Base-by-base conservation (phyloP, 768 basidiomycete species). In the Nidula microcarpa region DNA sequence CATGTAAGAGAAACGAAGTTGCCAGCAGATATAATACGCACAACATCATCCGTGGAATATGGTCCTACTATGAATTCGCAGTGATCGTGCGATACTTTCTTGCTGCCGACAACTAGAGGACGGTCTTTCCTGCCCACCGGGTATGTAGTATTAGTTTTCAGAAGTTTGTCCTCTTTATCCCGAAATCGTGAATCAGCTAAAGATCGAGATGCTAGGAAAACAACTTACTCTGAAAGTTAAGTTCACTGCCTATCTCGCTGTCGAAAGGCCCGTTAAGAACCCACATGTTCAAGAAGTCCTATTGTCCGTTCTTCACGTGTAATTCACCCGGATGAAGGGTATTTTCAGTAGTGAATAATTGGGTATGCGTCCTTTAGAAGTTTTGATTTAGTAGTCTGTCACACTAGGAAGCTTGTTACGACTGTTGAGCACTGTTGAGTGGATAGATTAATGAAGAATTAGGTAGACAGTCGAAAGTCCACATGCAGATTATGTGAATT, bases 21-120 rank as follows among this genome's bases (percentile, higher is more conserved):
- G 14, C 14, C n/a, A 37, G 44, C 11, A n/a, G 14, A 52, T n/a
- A 55, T 6, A 16, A 54, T 43, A 35, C 85, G 54, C 61, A 89
- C 89, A 54, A 76, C 74, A 53, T 88, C 76, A 37, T 82, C 79
- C 11, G 62, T 57, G 1, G 78, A 67, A 51, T 75, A 86, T 3
- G 68, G 56, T 1, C 75, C 84, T 3, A 91, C 83, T 5, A 69
- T 67, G 52, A 91, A 79, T 47, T 74, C 66, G 47, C 80, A 82
- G 56, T 88, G 84, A 17, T 80, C 70, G 32, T 76, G 74, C 0
- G 89, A 91, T 45, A 92, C 74, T 62, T 81, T 85, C 61, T 83
- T 84, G 68, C 74, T 76, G 54, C 77, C 78, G 45, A 91, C 68
- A 4, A 74, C 32, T 1, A 91, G 68, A 0, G 72, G 71, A 43